Conservation (phyloP, 2,329 filamentous ascomycete species). For the Xenoacremonium recifei region DNA sequence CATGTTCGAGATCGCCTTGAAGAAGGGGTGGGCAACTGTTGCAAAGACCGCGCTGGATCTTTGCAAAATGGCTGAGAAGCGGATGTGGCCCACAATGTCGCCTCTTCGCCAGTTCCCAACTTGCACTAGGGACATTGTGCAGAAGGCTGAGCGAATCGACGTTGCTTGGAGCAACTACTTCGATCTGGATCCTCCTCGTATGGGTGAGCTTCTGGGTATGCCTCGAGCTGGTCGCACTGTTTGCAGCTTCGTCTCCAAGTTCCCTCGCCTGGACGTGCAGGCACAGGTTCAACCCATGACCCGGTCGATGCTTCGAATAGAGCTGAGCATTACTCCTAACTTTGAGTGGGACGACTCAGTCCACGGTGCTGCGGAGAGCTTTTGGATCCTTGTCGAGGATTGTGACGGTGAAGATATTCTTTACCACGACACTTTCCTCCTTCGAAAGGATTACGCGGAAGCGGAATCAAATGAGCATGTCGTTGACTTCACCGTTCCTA, state of each 20-base stretch:
- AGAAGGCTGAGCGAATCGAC: conserved; percentile 92
- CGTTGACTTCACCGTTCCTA: conserved; percentile 93
- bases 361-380: conserved; percentile 85
- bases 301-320: conserved; percentile 85
- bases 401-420: conserved; percentile 95
- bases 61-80: conserved; percentile 98
- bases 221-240: conserved; percentile 84
- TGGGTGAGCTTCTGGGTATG: conserved; percentile 91
- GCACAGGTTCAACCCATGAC: conserved; percentile 95
- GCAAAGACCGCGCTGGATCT: conserved; percentile 89
- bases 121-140: conserved; percentile 81
- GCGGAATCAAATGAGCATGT: conserved; percentile 89
- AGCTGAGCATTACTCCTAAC: conserved; percentile 87
- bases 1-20: conserved; percentile 95
- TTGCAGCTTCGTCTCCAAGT: conserved; percentile 84
- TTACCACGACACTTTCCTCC: conserved; percentile 89
- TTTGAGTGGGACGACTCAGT: conserved; percentile 93
- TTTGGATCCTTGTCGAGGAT: conserved; percentile 97
- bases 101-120: conserved; percentile 85
- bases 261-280: conserved; percentile 88
- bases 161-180: conserved; percentile 94
- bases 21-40: conserved; percentile 93
- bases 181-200: conserved; percentile 90
- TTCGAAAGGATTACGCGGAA: conserved; percentile 84
- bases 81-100: conserved; percentile 99